Percentiles rank a stretch among this genome's conserved stretches.
phyloP scores from a whole-genome alignment of 1,284 basidiomycete genomes.

The Sporisorium iseilematis-ciliati region DNA sequence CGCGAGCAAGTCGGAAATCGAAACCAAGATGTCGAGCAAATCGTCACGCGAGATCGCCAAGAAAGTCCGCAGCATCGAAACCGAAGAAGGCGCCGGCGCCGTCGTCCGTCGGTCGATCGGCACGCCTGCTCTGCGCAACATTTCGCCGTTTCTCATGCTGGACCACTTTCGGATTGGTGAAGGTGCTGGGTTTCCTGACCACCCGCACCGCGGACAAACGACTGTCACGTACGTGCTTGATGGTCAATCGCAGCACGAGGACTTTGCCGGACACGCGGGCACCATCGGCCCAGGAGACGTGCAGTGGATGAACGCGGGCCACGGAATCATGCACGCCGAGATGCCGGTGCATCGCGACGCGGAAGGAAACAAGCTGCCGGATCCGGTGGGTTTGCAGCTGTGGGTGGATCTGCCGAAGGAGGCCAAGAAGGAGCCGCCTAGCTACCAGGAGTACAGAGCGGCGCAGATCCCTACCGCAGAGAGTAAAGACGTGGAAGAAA shows the following conservation, averaged over 20 bases:
- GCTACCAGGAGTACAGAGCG: constrained; percentile 73
- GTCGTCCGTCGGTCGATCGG: constrained; percentile 91
- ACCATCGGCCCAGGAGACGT: constrained; percentile 77
- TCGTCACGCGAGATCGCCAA: constrained; percentile 79
- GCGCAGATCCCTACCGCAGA: constrained; percentile 67
- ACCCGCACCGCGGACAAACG: constrained; percentile 76
- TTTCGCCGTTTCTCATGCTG: constrained; percentile 88
- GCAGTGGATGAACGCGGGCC: constrained; percentile 59
- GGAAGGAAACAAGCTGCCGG: constrained; percentile 73
- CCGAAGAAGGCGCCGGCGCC: constrained; percentile 88
- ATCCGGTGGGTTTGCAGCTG: constrained; percentile 84
- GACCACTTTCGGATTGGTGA: constrained; percentile 72
- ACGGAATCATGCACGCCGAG: constrained; percentile 70
- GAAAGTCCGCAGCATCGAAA: constrained; percentile 82
- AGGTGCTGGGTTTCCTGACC: constrained; percentile 76
- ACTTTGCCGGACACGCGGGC: constrained; percentile 84
- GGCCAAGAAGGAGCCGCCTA: constrained; percentile 81
- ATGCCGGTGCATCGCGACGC: constrained; percentile 85
- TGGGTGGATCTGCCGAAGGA: constrained; percentile 92
- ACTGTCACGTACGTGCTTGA: constrained; percentile 85
- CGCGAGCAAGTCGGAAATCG: not conserved
- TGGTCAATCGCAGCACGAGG: constrained; percentile 87
- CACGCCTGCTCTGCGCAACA: constrained; percentile 78
- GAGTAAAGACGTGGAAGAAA: constrained; percentile 78
- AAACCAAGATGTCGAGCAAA: constrained; percentile 6